Conservation (phyloP, 495 filamentous ascomycete genomes). For the Beverwykella pulmonaria region DNA sequence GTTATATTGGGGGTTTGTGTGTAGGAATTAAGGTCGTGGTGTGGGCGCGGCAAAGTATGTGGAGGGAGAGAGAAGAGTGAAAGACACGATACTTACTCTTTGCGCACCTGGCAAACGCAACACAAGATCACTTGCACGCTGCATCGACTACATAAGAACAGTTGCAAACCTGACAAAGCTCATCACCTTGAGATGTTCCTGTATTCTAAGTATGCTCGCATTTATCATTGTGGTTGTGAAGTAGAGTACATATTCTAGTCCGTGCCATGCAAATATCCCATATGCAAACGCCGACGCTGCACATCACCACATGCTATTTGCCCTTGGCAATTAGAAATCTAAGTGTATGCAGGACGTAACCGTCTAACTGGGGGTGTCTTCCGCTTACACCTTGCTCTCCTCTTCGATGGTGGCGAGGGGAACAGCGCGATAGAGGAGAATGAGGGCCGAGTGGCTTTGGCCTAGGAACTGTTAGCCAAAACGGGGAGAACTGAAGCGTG, state of each 20-base stretch:
- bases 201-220: neutral
- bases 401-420: constrained; percentile 60
- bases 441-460: constrained; percentile 91
- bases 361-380: neutral
- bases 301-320: constrained; percentile 6
- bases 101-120: neutral
- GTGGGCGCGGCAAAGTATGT: neutral
- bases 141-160: neutral
- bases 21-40: neutral
- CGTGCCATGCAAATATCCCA: constrained; percentile 8
- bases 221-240: constrained; percentile 4
- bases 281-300: constrained; percentile 34
- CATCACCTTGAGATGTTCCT: neutral
- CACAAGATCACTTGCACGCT: neutral
- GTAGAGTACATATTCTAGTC: constrained; percentile 21
- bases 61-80: neutral
- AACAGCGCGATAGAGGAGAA: constrained; percentile 88
- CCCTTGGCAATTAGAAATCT: constrained; percentile 11
- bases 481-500: neutral
- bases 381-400: constrained; percentile 38
- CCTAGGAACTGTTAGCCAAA: constrained; percentile 49
- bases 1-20: neutral
- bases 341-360: constrained; percentile 6
- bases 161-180: constrained; percentile 1
- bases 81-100: neutral